phyloP scores from a whole-genome alignment of 1,284 basidiomycete genomes.

The Puccinia hordei region DNA sequence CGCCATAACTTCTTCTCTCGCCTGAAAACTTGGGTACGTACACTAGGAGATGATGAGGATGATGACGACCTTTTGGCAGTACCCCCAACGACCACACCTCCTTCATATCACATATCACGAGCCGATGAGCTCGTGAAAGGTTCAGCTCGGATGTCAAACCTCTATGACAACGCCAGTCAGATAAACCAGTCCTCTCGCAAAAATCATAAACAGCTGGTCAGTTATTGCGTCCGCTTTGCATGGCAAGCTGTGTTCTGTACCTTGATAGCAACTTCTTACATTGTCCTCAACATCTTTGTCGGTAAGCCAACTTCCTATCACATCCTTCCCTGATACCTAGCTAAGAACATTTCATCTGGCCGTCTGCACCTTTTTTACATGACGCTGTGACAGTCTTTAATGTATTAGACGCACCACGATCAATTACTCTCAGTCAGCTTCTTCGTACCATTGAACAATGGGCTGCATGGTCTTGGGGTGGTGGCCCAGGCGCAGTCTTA shows the following conservation, averaged over 20 bases:
- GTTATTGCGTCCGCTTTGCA: slow-evolving; percentile 42
- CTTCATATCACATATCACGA: slow-evolving; percentile 31
- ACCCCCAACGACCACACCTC: slow-evolving; percentile 17
- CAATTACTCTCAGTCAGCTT: slow-evolving; percentile 43
- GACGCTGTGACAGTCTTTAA: slow-evolving; percentile 27
- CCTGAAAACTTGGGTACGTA: slow-evolving; percentile 26
- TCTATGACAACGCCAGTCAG: slow-evolving; percentile 6
- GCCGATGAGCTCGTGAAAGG: slow-evolving; percentile 11
- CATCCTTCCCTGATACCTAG: neutral
- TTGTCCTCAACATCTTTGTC: slow-evolving; percentile 47
- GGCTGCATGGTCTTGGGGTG: slow-evolving; percentile 50
- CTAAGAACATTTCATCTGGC: neutral
- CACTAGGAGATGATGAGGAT: slow-evolving; percentile 26
- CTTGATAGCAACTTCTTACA: slow-evolving; percentile 47
- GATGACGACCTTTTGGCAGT: slow-evolving; percentile 26
- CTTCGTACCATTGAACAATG: slow-evolving; percentile 47
- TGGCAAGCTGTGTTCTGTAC: slow-evolving; percentile 48
- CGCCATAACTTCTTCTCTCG: slow-evolving; percentile 15
- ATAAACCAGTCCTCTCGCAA: slow-evolving; percentile 18
- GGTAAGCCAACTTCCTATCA: slow-evolving; percentile 1
- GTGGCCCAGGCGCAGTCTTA: slow-evolving; percentile 45
- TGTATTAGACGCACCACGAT: slow-evolving; percentile 39
- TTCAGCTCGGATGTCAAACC: slow-evolving; percentile 13
- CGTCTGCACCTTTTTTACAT: neutral
- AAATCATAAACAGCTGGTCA: slow-evolving; percentile 39